Conservation (phyloP, 345 rosid genomes). For the Luvunga scandens region DNA sequence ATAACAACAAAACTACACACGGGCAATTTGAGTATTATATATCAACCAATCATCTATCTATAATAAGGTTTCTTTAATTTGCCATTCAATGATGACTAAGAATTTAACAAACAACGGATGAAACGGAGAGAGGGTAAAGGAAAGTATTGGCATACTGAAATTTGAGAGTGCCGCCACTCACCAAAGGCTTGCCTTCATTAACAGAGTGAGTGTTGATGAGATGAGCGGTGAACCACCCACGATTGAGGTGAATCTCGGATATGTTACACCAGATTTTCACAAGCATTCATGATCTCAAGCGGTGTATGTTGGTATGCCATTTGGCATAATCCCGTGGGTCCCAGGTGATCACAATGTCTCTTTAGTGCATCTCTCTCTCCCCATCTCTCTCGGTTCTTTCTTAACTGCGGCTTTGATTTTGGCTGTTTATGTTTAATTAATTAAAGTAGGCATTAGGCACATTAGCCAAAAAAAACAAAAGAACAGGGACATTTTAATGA, state of each 20-base stretch:
- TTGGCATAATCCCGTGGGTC: slow-evolving; percentile 64
- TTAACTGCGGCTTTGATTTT: slow-evolving; percentile 20
- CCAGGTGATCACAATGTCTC: slow-evolving; percentile 71
- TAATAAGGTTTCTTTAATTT: neutral
- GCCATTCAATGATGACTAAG: slow-evolving; percentile 19
- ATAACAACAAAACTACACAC: slow-evolving; percentile 2
- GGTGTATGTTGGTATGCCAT: slow-evolving; percentile 74
- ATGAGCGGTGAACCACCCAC: slow-evolving; percentile 88
- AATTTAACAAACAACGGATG: slow-evolving; percentile 46
- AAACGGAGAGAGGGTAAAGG: slow-evolving; percentile 67
- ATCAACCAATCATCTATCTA: neutral
- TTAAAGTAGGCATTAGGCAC: neutral
- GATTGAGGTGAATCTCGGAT: slow-evolving; percentile 58
- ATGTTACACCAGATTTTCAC: slow-evolving; percentile 75
- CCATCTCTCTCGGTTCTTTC: slow-evolving; percentile 48
- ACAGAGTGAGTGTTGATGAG: slow-evolving; percentile 84
- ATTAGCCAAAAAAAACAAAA: neutral
- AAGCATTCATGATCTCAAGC: slow-evolving; percentile 72
- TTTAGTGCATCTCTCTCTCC: slow-evolving; percentile 56
- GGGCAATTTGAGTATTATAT: neutral
- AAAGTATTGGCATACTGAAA: slow-evolving; percentile 80
- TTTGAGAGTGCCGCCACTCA: slow-evolving; percentile 51
- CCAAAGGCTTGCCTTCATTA: slow-evolving; percentile 73
- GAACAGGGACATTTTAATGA: neutral
- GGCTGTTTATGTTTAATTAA: slow-evolving; percentile 13